Conservation (phyloP, 2,329 filamentous ascomycete species). For the Nemania abortiva region DNA sequence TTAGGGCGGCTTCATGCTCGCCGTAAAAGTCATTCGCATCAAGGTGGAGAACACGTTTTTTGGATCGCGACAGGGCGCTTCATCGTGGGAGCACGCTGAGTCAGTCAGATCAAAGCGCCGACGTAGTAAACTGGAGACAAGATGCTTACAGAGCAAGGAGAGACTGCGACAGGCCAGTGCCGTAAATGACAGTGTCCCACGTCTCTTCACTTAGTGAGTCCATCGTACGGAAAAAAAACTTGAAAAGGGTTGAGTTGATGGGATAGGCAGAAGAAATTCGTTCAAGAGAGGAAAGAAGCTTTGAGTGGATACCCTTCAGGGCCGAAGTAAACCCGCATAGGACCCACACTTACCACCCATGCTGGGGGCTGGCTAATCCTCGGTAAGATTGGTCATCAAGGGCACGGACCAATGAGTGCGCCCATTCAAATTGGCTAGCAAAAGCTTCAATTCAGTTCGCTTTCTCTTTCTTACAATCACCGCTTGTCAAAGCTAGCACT, state of each 20-base stretch:
- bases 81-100: constrained; percentile 62
- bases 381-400: neutral
- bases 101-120: constrained; percentile 74
- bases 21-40: constrained; percentile 92
- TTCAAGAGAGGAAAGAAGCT: constrained; percentile 31
- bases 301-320: constrained; percentile 30
- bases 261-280: constrained; percentile 45
- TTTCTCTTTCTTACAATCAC: constrained; percentile 44
- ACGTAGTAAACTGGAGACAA: constrained; percentile 29
- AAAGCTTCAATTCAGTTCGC: constrained; percentile 14
- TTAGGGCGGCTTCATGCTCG: constrained; percentile 85
- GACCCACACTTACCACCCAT: neutral
- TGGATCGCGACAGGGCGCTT: constrained; percentile 92
- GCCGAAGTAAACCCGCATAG: constrained; percentile 34
- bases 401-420: constrained; percentile 21
- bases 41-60: constrained; percentile 90
- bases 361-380: constrained; percentile 20
- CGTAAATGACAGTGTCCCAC: constrained; percentile 84
- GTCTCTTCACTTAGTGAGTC: constrained; percentile 78
- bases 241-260: constrained; percentile 10
- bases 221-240: constrained; percentile 61
- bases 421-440: constrained; percentile 15
- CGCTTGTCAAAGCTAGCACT: constrained; percentile 48
- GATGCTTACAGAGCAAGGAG: constrained; percentile 79
- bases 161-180: constrained; percentile 82